Evolutionary conservation across 805 yeast species (phyloP).

Genomic region (Cyberlindnera mississippiensis): DNA sequence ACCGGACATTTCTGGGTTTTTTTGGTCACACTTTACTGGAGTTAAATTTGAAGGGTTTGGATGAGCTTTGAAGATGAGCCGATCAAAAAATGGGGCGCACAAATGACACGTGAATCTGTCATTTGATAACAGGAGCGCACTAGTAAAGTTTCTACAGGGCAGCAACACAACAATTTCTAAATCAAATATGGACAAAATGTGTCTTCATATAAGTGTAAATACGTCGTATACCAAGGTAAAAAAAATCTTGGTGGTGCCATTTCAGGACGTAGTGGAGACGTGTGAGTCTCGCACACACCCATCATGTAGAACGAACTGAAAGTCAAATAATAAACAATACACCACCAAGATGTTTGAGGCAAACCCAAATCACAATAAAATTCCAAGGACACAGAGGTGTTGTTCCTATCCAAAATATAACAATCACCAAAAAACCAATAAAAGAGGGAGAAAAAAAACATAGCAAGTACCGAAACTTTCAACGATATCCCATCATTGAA

Average conservation of each 20-base stretch:
- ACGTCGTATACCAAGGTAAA: no score
- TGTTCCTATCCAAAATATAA: neutral
- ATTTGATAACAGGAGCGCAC: neutral
- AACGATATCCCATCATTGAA: neutral
- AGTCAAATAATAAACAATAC: neutral
- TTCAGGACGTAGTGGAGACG: no score
- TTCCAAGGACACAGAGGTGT: neutral
- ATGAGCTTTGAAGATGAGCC: no score
- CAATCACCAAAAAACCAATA: neutral
- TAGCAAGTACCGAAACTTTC: neutral
- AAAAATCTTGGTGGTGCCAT: no score
- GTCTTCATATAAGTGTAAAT: no score
- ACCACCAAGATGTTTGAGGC: neutral
- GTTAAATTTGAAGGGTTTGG: no score
- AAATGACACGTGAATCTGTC: neutral
- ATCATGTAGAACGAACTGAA: no score
- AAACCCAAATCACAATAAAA: neutral
- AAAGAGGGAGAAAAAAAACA: neutral
- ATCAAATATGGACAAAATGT: no score
- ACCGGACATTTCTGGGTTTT: constrained; percentile 13
- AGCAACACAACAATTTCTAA: no score
- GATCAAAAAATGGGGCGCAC: neutral
- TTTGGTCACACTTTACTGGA: neutral
- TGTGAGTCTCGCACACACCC: no score
- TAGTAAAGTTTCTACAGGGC: no score